Conservation (phyloP, 257 asterid species). For the Solanum tarijense region DNA sequence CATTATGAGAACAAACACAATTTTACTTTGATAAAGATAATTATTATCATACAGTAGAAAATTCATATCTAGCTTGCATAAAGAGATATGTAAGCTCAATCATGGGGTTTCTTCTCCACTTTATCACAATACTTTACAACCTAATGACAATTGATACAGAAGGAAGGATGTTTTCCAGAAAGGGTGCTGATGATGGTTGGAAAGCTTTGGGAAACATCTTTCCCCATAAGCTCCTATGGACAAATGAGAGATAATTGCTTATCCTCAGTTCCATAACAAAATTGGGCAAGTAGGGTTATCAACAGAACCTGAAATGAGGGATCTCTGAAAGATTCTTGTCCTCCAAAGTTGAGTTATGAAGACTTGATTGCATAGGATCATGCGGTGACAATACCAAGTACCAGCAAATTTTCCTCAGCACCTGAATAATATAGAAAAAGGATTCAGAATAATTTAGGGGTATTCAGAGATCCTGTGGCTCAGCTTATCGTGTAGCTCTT, state of each 20-base stretch:
- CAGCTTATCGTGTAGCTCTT: background rate
- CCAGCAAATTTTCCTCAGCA: slow-evolving; percentile 96
- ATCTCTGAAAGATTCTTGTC: slow-evolving; percentile 93
- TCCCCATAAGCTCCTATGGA: background rate
- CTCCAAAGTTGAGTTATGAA: slow-evolving; percentile 82
- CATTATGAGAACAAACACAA: background rate
- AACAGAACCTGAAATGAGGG: slow-evolving; percentile 62
- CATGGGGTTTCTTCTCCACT: background rate
- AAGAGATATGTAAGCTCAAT: background rate
- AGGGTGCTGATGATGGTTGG: background rate
- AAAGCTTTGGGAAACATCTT: background rate
- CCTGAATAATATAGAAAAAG: slow-evolving; percentile 22
- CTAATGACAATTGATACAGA: background rate
- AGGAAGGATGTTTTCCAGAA: background rate
- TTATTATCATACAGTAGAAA: background rate
- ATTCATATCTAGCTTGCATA: background rate
- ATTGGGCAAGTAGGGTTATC: background rate
- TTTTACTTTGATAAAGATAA: background rate
- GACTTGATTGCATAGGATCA: slow-evolving; percentile 97
- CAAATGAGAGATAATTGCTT: background rate
- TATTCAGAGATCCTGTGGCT: background rate
- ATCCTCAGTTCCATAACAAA: background rate
- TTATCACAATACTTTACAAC: background rate
- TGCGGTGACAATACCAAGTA: slow-evolving; percentile 79
- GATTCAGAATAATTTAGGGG: background rate